Base-by-base conservation (phyloP, 768 basidiomycete genomes). In the Boletus coccyginus region DNA sequence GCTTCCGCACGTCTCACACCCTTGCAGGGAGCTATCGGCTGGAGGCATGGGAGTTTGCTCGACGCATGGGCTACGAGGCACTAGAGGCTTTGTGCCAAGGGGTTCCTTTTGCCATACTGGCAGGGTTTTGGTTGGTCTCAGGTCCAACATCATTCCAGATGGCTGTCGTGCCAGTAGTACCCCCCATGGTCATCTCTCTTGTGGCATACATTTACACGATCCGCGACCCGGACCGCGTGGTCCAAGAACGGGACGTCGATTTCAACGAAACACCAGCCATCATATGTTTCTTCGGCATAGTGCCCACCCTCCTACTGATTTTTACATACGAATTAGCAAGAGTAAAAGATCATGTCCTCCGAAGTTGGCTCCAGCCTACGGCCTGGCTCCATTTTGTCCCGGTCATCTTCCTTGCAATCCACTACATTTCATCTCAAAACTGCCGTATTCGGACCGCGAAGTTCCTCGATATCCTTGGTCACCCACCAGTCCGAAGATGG, bases 401-500 rank as follows among this genome's bases (percentile, higher is more conserved):
- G 19, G 9, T 5, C 29, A 8, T 4, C 5, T 10, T 13, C 12
- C 4, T 33, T 6, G 8, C 2, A 6, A 19, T 29, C 19, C 29
- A 24, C 29, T 10, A 42, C 17, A 10, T 32, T 5, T 48, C 43
- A 16, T 52, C 31, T 17, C 49, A 2, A 38, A 19, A 44, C 31
- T 43, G 39, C 27, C 38, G 11, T 24, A 50, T 53, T 32, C 48
- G 52, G 7, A 53, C 59, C 14, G 24, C 39, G 2, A 52, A 44
- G 46, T 27, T 56, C 41, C 51, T 53, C 36, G 51, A 49, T 32
- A 27, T 52, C 38, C 38, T 57, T 5, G 55, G 55, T 21, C 24
- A 19, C 38, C 55, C 58, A 24, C 54, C 54, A 7, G 41, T 52
- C 5, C 21, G 38, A 10, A 57, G 32, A 50, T 53, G 55, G 47